Evolutionary conservation across 441 rosid species (phyloP).

Genomic region (Eruca vesicaria): DNA sequence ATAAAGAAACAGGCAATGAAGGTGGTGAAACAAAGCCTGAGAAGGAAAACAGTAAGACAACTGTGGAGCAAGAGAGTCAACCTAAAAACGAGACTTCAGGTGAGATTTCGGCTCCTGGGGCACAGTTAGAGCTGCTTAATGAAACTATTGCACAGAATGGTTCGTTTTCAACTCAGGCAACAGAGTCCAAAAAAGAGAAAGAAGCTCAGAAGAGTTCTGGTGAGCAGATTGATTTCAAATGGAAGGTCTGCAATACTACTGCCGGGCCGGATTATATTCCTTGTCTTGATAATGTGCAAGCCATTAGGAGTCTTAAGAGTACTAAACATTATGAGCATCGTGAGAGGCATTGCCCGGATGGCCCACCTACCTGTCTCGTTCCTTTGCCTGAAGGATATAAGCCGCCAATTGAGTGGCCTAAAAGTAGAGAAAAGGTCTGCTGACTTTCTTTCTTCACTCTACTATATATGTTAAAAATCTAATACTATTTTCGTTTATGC

Average conservation of each 20-base stretch:
- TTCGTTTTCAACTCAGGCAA: constrained; percentile 82
- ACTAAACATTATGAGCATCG: constrained; percentile 97
- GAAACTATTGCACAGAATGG: constrained; percentile 70
- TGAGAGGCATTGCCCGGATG: constrained; percentile 92
- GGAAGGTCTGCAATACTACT: constrained; percentile 86
- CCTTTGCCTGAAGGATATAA: constrained; percentile 84
- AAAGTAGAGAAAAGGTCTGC: constrained; percentile 87
- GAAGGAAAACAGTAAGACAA: too few species aligned
- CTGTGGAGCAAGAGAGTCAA: constrained; percentile 46
- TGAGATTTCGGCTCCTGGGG: constrained; percentile 73
- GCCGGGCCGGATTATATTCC: constrained; percentile 93
- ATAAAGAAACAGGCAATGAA: constrained; percentile 37
- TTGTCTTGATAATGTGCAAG: constrained; percentile 86
- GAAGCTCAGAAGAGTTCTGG: constrained; percentile 57
- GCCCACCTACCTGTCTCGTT: constrained; percentile 86
- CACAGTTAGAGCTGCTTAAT: constrained; percentile 73
- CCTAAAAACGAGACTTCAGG: constrained; percentile 44
- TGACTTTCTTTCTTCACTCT: constrained; percentile 3
- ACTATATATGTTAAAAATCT: not conserved
- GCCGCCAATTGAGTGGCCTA: constrained; percentile 84
- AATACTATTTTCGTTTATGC: constrained; percentile 24
- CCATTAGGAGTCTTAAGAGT: constrained; percentile 61
- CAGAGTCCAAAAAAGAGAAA: constrained; percentile 88
- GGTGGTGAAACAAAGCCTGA: constrained; percentile 40
- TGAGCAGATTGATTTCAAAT: constrained; percentile 43